Base-by-base conservation (phyloP, 805 yeast genomes). In the Candida tibetensis region DNA sequence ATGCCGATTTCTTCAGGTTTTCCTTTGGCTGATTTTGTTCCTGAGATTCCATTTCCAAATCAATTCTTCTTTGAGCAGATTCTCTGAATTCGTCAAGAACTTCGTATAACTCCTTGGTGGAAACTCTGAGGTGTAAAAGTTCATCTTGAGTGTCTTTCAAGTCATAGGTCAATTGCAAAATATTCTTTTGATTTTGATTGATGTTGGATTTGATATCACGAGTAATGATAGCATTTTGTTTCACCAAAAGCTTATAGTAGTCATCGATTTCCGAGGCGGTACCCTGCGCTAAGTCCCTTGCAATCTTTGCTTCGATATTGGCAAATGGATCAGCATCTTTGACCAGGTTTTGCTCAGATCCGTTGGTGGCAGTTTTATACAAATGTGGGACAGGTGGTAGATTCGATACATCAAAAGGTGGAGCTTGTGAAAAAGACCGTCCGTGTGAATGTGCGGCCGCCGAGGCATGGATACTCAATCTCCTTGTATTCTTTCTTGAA, bases 211-310 rank as follows among this genome's bases (percentile, higher is more conserved):
- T 81, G 34, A 83, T 76, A 42, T 81, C 85, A 17, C 64, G 63
- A 14, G 74, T 74, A 28, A 84, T 74, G 30, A 71, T 56, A 3
- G 62, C 55, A 28, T 77, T 73, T 46, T 82, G 69, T 28, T 68
- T 63, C 2, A 60, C 51, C 45, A 85, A 62, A 36, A 71, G 73
- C 14, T 76, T 71, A 42, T 81, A 78, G 58, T 83, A 84, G 38
- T 76, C 78, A 49, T 85, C 89, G 23, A 86, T 82, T 43, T 81
- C 85, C 1, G 77, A 60, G 2, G 90, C 91, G 5, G 83, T 76
- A 1, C 88, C 86, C 44, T 78, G 75, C 8, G 78, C 65, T 43
- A 86, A 56, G 38, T 77, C 75, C 7, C 45, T 45, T 15, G 46
- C 41, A 21, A 67, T 58, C 39, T 50, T 10, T 28, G 34, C 37